Evolutionary conservation across 2,329 filamentous ascomycete species (phyloP).

Genomic region (Bipolaris oryzae): DNA sequence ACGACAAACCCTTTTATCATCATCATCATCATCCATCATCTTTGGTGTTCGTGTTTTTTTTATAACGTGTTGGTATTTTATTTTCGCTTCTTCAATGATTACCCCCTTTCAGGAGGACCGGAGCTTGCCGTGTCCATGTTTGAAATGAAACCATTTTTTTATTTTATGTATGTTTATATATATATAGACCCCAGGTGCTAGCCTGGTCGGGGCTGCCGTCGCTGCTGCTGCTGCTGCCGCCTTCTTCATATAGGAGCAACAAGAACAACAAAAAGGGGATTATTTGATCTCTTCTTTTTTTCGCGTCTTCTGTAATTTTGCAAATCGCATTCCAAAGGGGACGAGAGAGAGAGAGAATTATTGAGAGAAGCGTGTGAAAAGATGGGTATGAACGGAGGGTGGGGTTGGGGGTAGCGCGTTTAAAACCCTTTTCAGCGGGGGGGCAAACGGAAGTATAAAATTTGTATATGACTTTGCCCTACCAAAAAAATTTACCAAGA

Average conservation of each 20-base stretch:
- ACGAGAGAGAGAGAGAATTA: neutral
- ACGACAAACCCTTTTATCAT: neutral
- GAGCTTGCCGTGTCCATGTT: slow-evolving; percentile 41
- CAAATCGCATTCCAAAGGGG: neutral
- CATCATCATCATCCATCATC: neutral
- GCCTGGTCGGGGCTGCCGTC: slow-evolving; percentile 23
- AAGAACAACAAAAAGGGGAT: neutral
- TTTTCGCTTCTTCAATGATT: slow-evolving; percentile 34
- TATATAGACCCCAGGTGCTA: slow-evolving; percentile 33
- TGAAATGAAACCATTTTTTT: slow-evolving; percentile 25
- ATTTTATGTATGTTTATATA: neutral
- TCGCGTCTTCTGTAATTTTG: neutral
- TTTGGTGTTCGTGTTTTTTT: slow-evolving; percentile 3
- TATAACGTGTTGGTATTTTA: slow-evolving; percentile 17
- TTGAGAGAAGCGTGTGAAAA: no score
- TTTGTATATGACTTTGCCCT: no score
- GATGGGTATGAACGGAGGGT: neutral
- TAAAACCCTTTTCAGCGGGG: no score
- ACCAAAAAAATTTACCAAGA: no score
- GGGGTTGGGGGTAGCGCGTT: no score
- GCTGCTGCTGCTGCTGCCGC: no score
- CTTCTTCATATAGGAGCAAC: neutral
- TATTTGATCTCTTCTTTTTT: neutral
- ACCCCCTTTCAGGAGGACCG: slow-evolving; percentile 42
- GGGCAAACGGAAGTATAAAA: no score